Evolutionary conservation across 2,329 filamentous ascomycete genomes (phyloP).

Genomic region (Aspergillus caelatus): DNA sequence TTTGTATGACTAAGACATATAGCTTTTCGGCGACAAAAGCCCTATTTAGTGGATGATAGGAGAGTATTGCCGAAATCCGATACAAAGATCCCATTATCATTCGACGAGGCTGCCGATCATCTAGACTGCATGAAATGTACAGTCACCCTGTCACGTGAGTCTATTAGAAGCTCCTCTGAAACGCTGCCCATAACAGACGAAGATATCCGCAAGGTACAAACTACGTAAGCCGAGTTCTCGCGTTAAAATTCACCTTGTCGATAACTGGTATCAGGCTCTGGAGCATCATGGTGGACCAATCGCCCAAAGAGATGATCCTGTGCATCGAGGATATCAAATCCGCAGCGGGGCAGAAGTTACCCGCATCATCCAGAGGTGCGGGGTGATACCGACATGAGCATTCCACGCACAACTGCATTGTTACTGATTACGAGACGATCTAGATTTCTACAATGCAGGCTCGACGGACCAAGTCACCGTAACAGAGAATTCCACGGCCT

Average conservation of each 20-base stretch:
- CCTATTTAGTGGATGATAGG: not conserved
- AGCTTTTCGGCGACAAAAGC: not conserved
- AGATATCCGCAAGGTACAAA: not conserved
- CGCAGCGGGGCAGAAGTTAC: conserved; percentile 9
- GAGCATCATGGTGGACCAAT: not conserved
- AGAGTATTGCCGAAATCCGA: not conserved
- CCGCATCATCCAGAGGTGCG: conserved; percentile 6
- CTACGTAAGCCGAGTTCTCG: not conserved
- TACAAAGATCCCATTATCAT: not conserved
- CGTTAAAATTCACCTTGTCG: not conserved
- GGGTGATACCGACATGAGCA: not conserved
- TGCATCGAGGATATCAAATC: conserved; percentile 15
- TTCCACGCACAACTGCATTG: not conserved
- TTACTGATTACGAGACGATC: not conserved
- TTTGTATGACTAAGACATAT: not conserved
- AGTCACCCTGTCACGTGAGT: not conserved
- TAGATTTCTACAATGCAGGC: conserved; percentile 61
- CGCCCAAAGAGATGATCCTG: conserved; percentile 11
- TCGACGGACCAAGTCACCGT: conserved; percentile 44
- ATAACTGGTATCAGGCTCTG: not conserved
- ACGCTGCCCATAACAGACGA: not conserved
- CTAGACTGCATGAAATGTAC: not conserved
- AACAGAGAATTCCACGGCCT: conserved; percentile 57
- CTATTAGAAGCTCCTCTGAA: not conserved
- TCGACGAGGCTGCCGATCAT: not conserved